phyloP scores from a whole-genome alignment of 2,329 filamentous ascomycete species.

The Pseudophaeomoniella oleicola region DNA sequence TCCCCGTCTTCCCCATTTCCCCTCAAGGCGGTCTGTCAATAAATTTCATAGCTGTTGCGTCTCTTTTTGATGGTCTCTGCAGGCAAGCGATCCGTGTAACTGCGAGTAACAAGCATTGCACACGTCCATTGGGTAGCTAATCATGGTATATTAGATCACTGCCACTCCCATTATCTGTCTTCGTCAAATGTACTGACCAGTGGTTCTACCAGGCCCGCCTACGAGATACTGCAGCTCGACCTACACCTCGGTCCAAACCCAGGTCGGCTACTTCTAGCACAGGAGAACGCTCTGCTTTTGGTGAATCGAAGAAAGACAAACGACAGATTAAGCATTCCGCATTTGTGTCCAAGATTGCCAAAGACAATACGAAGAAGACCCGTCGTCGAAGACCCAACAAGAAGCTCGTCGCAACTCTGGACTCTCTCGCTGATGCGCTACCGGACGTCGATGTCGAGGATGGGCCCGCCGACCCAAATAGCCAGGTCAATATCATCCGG shows the following conservation, averaged over 20 bases:
- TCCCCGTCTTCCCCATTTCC: no score
- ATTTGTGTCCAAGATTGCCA: slow-evolving; percentile 64
- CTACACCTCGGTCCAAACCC: background rate
- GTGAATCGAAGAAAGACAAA: slow-evolving; percentile 62
- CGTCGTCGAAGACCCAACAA: slow-evolving; percentile 54
- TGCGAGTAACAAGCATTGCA: no score
- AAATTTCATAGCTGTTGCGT: no score
- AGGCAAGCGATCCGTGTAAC: no score
- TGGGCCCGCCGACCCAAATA: slow-evolving; percentile 15
- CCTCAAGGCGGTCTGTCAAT: no score
- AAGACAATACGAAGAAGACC: slow-evolving; percentile 35
- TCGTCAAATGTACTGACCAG: no score
- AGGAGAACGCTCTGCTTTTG: background rate
- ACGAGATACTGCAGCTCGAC: background rate
- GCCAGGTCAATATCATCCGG: slow-evolving; percentile 52
- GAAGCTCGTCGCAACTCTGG: slow-evolving; percentile 63
- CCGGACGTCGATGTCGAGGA: slow-evolving; percentile 40
- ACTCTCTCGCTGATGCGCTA: slow-evolving; percentile 65
- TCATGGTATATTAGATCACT: no score
- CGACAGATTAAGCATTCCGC: slow-evolving; percentile 65
- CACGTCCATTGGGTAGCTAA: no score
- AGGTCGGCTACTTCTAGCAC: background rate
- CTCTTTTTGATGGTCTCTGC: no score
- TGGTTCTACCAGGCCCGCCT: background rate
- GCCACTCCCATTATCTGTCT: no score